Evolutionary conservation across 2,329 filamentous ascomycete genomes (phyloP).

Genomic region (Exophiala sideris): DNA sequence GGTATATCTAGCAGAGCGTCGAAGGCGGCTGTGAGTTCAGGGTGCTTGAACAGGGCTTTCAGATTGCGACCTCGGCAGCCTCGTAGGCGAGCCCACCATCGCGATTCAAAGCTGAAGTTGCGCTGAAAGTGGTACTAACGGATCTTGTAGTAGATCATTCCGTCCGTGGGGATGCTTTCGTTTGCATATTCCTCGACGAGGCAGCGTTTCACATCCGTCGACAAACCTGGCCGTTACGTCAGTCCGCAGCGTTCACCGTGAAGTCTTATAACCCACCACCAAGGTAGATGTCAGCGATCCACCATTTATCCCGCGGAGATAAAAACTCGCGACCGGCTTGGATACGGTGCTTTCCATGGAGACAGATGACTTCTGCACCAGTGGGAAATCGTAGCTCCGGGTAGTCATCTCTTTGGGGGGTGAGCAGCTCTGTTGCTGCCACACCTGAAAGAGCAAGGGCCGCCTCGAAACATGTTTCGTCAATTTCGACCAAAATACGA

Average conservation of each 20-base stretch:
- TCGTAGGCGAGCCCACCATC: conserved; percentile 29
- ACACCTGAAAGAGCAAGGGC: conserved; percentile 14
- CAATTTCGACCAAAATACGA: conserved; percentile 33
- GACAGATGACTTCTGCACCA: conserved; percentile 26
- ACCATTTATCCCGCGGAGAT: conserved; percentile 28
- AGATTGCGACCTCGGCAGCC: conserved; percentile 27
- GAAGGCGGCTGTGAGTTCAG: conserved; percentile 32
- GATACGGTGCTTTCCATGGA: conserved; percentile 31
- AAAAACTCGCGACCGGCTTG: conserved; percentile 25
- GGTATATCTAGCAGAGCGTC: conserved; percentile 34
- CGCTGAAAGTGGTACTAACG: conserved; percentile 25
- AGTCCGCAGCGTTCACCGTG: background rate
- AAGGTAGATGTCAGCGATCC: conserved; percentile 34
- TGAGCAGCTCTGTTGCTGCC: conserved; percentile 7
- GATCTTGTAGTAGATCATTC: conserved; percentile 34
- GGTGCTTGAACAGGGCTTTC: conserved; percentile 29
- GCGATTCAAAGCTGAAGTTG: conserved; percentile 20
- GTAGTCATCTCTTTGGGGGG: conserved; percentile 9
- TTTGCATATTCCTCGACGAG: conserved; percentile 34
- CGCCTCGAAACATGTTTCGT: conserved; percentile 28
- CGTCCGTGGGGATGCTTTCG: conserved; percentile 29
- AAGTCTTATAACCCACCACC: conserved; percentile 22
- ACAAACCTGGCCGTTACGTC: conserved; percentile 25
- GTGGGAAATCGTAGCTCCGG: conserved; percentile 25
- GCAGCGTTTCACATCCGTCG: conserved; percentile 25